Base-by-base conservation (phyloP, 768 basidiomycete genomes). In the Auricularia auricula-judae region DNA sequence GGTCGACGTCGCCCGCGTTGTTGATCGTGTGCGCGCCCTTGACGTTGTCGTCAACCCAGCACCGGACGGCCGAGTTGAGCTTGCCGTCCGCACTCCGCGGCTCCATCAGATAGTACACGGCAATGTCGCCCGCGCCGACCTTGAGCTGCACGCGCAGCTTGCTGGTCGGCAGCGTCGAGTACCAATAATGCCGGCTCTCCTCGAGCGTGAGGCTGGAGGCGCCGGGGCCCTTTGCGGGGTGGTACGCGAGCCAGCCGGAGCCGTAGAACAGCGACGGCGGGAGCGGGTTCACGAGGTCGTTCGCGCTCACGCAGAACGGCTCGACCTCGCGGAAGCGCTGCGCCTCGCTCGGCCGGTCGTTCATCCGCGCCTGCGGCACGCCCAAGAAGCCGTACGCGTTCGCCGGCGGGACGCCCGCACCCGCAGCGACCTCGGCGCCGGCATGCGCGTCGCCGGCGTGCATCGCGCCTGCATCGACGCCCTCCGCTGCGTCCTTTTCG, bases 11-110 rank as follows among this genome's bases (percentile, higher is more conserved):
- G 3, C 80, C 91, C 1, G 84, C 84, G 71, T 98, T 95, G 73
- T 86, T 84, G 65, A 98, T 80, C 51, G 86, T 80, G 66, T 84
- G 84, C 35, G 85, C 87, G 3, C 97, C 96, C 0, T 70, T 75
- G 67, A 86, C 84, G 72, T 99, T 99, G 74, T 99, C 95, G 74
- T 99, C 97, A 36, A 99, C 97, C 96, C 96, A 98, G 73, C 97
- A 98, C 70, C 90, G 84, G 3, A 95, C 79, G 62, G 82, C 80
- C 69, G 86, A 86, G 36, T 91, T 88, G 66, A 83, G 69, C 4
- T 71, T 78, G 4, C 83, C 86, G 42, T 84, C 78, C 18, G 77
- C 72, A 33, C 70, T 71, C 61, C 80, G 76, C 11, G 91, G 87
- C 66, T 93, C 92, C 72, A 83, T 83, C 36, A 98, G 66, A 75